Evolutionary conservation across 164 flowering plant species (phyloP), one percentile per base, ranked within the genome.

Genomic region (Aristolochia californica): DNA sequence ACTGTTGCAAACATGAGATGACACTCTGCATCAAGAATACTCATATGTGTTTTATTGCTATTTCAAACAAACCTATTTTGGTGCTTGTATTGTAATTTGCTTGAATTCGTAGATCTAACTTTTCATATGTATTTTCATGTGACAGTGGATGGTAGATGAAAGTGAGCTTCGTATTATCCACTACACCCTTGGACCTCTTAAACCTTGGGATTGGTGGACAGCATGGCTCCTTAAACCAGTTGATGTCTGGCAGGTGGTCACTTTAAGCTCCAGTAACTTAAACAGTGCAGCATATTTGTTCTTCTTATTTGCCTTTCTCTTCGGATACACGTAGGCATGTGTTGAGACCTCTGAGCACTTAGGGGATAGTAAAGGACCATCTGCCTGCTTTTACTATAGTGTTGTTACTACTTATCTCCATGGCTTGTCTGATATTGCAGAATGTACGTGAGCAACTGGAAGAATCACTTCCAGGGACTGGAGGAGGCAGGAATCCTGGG

Each of bases 151-250:
- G 99, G 97, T 93, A 34, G 76, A 85, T 72, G 99, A 89, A 73
- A 75, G 69, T 59, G 87, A 93, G 76, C 87, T 93, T n/a, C 77
- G 77, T 55, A 85, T 93, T 61, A 87, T 93, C 64, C 99, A 93
- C 73, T 93, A 93, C 68, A 93, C 99, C n/a, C 95, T 93, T 66
- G 99, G 99, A 5, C 97, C 97, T 43, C 90, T 93, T 34, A 93
- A 93, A 64, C 97, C 99, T 58, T 93, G 99, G 99, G 99, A 93
- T 69, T 93, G 99, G 99, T 93, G 97, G 97, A 93, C 99, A 40
- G 80, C 97, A 27, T 93, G 99, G 99, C 87, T 93, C 45, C 67
- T 93, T 59, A 85, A 89, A 72, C 99, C 99, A 56, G 99, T 93
- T 72, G 97, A 93, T 67, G 78, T 86, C 49, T 93, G 99, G 99